Base-by-base conservation (phyloP, 352 stramenopile genomes). In the Phytopythium montanum region DNA sequence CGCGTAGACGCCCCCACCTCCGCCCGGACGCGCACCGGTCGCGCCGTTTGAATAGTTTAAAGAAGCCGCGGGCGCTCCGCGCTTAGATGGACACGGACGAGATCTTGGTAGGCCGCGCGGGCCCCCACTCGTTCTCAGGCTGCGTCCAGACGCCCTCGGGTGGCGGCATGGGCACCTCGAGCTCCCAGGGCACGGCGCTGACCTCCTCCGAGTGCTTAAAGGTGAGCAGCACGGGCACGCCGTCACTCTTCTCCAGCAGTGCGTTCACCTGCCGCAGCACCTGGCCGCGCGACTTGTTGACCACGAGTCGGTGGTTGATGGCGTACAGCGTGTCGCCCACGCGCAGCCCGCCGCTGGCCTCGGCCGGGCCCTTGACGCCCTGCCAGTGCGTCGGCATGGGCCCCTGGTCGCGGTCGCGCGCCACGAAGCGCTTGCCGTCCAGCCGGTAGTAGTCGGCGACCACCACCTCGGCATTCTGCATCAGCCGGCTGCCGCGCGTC, bases 211-310 rank as follows among this genome's bases (percentile, higher is more conserved):
- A 85, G 65, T 93, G 83, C 57, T 92, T 92, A 71, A 83, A 95
- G 31, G 85, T 92, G 23, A 95, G 69, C 12, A 95, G 68, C 49
- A 94, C 70, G 9, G 75, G 75, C 42, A 73, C 66, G 36, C 79
- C 75, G 52, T 89, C 81, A 60, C 73, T 84, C 62, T 92, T 95
- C 58, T 88, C 81, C 39, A 89, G 64, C 56, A 90, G 67, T 58
- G 81, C 75, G 64, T 85, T 80, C 54, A 95, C 88, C 63, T 93
- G 80, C 65, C 83, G 75, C 51, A 95, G 68, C 55, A 95, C 82
- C 58, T 95, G 85, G 16, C 83, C 79, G 65, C 84, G 88, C 49
- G 81, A 89, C 67, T 93, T 93, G 72, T 95, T 95, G 60, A 92
- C 81, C 16, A 95, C 81, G n/a, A 92, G 77, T 60, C 80, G 74